A percentile compares a stretch with the other conserved stretches of the same genome.
Evolutionary conservation across 169 alveolate genomes (phyloP).

Genomic region (Eimeria necatrix): DNA sequence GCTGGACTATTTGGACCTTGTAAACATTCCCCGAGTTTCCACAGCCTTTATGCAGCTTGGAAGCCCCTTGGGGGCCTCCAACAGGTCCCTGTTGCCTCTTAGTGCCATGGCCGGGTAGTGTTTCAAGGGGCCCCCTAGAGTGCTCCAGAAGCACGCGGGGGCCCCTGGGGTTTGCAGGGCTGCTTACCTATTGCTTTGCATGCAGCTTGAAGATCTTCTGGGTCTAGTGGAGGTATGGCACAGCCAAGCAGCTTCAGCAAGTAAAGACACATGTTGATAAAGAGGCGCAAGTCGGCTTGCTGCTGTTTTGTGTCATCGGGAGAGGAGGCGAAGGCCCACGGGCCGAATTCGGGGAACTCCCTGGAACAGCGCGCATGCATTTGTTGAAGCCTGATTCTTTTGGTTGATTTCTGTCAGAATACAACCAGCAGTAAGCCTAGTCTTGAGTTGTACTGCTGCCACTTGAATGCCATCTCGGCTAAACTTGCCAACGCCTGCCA

Average conservation of each 20-base stretch:
- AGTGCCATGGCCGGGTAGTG: too few species aligned
- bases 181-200: conserved; percentile 45
- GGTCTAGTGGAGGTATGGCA: background rate
- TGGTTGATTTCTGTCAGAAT: background rate
- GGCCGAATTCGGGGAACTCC: conserved; percentile 72
- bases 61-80: too few species aligned
- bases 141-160: too few species aligned
- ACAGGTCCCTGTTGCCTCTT: too few species aligned
- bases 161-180: background rate
- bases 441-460: too few species aligned
- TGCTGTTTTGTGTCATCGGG: conserved; percentile 42
- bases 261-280: background rate
- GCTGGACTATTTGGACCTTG: too few species aligned
- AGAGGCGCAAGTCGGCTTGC: background rate
- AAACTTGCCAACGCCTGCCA: too few species aligned
- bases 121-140: too few species aligned
- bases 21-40: too few species aligned
- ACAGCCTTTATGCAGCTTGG: too few species aligned
- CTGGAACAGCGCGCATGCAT: background rate
- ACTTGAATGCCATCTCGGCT: too few species aligned
- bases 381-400: background rate
- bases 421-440: too few species aligned
- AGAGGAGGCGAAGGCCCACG: conserved; percentile 38
- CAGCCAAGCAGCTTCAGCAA: conserved; percentile 18
- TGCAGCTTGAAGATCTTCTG: conserved; percentile 10